Conservation (phyloP, 306 rosid genomes). For the Datisca glomerata region DNA sequence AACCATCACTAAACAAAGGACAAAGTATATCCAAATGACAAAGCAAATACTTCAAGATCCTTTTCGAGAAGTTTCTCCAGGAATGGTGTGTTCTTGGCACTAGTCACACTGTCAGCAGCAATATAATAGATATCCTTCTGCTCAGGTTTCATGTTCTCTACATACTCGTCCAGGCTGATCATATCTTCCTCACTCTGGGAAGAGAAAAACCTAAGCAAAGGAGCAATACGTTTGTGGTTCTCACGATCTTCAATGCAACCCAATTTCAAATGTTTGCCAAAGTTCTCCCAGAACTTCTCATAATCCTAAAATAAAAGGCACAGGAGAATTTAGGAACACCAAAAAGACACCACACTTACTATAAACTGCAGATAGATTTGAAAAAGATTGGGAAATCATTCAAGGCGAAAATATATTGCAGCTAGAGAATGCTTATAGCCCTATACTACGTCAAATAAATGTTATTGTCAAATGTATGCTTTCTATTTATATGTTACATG, state of each 20-base stretch:
- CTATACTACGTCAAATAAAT: no score
- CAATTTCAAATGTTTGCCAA: slow-evolving; percentile 83
- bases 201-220: slow-evolving; percentile 86
- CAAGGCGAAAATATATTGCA: no score
- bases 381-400: background rate
- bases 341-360: background rate
- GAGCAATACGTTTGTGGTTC: slow-evolving; percentile 94
- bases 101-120: slow-evolving; percentile 84
- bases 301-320: slow-evolving; percentile 54
- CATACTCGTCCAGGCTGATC: slow-evolving; percentile 92
- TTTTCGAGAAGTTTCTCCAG: slow-evolving; percentile 76
- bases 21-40: background rate
- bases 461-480: no score
- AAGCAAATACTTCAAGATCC: slow-evolving; percentile 57
- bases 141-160: slow-evolving; percentile 90
- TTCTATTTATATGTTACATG: no score
- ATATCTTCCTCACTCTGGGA: slow-evolving; percentile 73
- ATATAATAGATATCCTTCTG: slow-evolving; percentile 91
- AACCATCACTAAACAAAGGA: background rate
- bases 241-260: slow-evolving; percentile 98
- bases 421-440: no score
- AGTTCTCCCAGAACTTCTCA: slow-evolving; percentile 88
- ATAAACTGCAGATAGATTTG: background rate
- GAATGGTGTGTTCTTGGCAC: slow-evolving; percentile 92
- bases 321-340: slow-evolving; percentile 2